A percentile compares a stretch with the other conserved stretches of the same genome.
These are phyloP conservation scores for Yamadazyma trypodendri DNA, from an alignment of 1,139 yeast species.

Conservation along the genomic window DNA sequence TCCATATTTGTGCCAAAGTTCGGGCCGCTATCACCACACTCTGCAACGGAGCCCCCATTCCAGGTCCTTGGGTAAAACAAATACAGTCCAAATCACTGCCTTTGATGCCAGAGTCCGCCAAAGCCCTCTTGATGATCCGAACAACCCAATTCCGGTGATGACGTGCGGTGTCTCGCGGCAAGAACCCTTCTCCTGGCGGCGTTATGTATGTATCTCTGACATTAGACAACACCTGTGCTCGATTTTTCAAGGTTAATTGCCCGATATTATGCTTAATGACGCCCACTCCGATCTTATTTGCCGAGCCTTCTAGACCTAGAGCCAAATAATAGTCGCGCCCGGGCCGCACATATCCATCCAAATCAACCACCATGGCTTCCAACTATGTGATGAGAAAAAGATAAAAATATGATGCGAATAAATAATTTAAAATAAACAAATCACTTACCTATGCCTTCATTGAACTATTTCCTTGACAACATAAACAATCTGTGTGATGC, in stretches of 20 bases:
- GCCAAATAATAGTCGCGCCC: conserved; percentile 63
- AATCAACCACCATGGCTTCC: conserved; percentile 32
- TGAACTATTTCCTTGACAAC: conserved; percentile 24
- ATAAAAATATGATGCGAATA: background rate
- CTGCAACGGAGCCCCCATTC: conserved; percentile 98
- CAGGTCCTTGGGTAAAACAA: conserved; percentile 97
- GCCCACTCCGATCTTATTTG: conserved; percentile 94
- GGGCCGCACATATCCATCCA: conserved; percentile 39
- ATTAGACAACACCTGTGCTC: conserved; percentile 78
- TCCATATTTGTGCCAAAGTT: conserved; percentile 77
- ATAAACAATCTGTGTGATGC: conserved; percentile 22
- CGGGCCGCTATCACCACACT: conserved; percentile 93
- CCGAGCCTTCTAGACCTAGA: conserved; percentile 93
- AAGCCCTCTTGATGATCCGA: conserved; percentile 65
- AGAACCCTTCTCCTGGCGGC: conserved; percentile 97
- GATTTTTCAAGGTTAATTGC: conserved; percentile 48
- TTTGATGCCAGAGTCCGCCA: conserved; percentile 60
- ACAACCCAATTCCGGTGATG: conserved; percentile 98
- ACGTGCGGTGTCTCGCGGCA: conserved; percentile 94
- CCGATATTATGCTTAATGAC: conserved; percentile 70
- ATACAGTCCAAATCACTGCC: conserved; percentile 76
- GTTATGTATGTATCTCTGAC: conserved; percentile 92
- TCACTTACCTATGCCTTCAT: conserved; percentile 19
- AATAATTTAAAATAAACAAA: conserved; percentile 1
- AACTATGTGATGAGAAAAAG: too few species aligned